phyloP scores from a whole-genome alignment of 1,139 yeast genomes.

The Taiozyma sp. region DNA sequence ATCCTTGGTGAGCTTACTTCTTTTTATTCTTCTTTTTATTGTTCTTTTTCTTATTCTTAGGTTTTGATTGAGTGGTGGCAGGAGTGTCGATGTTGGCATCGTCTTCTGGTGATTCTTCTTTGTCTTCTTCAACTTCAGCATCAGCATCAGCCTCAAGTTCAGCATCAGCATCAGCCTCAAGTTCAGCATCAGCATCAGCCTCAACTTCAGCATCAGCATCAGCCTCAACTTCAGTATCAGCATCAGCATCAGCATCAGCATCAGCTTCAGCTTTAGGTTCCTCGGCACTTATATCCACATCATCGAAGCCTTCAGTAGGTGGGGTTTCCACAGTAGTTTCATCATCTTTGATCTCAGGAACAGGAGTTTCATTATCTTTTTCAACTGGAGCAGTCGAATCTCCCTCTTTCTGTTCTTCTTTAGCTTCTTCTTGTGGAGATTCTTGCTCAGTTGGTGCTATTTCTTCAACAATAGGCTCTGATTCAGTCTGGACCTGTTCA shows the following conservation, averaged over 20 bases:
- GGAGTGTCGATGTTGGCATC: background rate
- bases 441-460: background rate
- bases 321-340: constrained; percentile 3
- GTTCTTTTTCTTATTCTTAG: constrained; percentile 28
- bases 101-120: constrained; percentile 1
- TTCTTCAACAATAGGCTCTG: constrained; percentile 1
- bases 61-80: constrained; percentile 8
- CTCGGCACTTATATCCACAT: constrained; percentile 1
- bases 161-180: constrained; percentile 1
- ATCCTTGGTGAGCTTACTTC: background rate
- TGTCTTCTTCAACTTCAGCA: constrained; percentile 5
- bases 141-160: background rate
- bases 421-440: background rate
- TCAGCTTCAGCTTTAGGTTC: background rate
- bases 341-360: background rate
- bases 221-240: background rate
- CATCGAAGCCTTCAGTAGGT: constrained; percentile 1
- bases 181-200: constrained; percentile 2
- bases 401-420: background rate
- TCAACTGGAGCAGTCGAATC: background rate
- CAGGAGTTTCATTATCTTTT: constrained; percentile 2
- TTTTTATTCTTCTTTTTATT: constrained; percentile 26
- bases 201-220: constrained; percentile 1
- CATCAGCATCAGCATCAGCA: constrained; percentile 4
- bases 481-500: constrained; percentile 1